Base-by-base conservation (phyloP, 768 basidiomycete species). In the Macrocybe gigantea region DNA sequence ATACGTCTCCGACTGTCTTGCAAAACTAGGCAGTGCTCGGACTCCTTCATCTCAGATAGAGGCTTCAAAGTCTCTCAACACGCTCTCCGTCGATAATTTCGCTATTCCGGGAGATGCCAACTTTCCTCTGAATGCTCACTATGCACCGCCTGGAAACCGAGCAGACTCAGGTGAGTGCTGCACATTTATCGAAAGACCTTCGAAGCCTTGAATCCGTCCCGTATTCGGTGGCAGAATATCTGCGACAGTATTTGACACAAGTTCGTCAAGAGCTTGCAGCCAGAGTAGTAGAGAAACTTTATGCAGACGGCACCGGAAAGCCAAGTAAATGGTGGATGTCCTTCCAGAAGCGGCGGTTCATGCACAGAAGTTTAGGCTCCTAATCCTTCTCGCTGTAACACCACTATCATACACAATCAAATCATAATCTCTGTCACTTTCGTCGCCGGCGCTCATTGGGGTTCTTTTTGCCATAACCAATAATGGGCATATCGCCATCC, bases 281-380 rank as follows among this genome's bases (percentile, higher is more conserved):
- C 7, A 81, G 96, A 31, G 68, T 99, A 43, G 80, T 93, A 10
- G 93, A 94, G 59, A 76, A 82, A 44, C 71, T 99, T 42, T 99
- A 99, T 64, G 90, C 85, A 35, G 92, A 95, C 63, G 93, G 93
- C 5, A 86, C 88, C 3, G 86, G 86, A 49, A 94, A 90, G 64
- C 94, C 96, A 5, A 96, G 88, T 75, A 99, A 99, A 67, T 99
- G 96, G 96, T 99, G 96, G 96, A 95, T 97, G 92, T 88, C 90
- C 14, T 99, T 98, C 82, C 93, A 94, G 68, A 97, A 96, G 79
- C 80, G 94, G 62, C 81, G 90, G 22, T 93, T 93, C 79, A 93
- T 93, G 90, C 90, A 91, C 70, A 83, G 90, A 62, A 91, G 88
- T 65, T 65, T 92, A 63, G 84, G 82, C 49, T 77, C 78, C 60